phyloP scores from a whole-genome alignment of 1,284 basidiomycete genomes.

The Cutaneotrichosporon cutaneum region DNA sequence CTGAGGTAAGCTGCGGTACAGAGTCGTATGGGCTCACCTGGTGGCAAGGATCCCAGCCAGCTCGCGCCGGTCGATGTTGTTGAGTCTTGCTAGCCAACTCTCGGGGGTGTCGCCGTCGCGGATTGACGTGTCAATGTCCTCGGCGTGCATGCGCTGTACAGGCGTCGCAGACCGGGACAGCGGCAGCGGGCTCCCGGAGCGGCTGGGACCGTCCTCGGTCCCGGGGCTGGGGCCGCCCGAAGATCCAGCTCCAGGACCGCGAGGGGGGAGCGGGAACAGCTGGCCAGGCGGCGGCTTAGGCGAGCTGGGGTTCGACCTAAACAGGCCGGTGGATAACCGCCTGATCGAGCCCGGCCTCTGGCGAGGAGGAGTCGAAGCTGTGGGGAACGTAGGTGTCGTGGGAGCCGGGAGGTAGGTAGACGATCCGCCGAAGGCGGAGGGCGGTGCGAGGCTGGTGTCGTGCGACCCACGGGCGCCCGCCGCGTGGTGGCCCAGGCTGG shows the following conservation, averaged over 20 bases:
- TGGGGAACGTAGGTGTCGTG: conserved; percentile 15
- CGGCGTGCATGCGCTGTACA: neutral
- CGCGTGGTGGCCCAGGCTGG: neutral
- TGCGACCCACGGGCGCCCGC: neutral
- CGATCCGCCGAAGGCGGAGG: conserved; percentile 4
- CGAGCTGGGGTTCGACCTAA: conserved; percentile 34
- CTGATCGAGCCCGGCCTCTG: conserved; percentile 39
- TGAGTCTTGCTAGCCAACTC: conserved; percentile 65
- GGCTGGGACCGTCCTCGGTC: neutral
- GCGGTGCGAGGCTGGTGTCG: neutral
- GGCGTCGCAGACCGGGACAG: neutral
- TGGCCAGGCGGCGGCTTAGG: conserved; percentile 28
- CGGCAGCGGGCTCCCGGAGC: conserved; percentile 3
- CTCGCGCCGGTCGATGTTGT: conserved; percentile 69
- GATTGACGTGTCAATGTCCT: conserved; percentile 8
- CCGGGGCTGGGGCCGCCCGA: neutral
- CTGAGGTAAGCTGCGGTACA: conserved; percentile 53
- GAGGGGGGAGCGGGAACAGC: conserved; percentile 42
- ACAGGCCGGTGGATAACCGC: conserved; percentile 40
- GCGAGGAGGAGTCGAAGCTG: conserved; percentile 41
- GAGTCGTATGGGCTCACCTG: conserved; percentile 59
- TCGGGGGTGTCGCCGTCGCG: conserved; percentile 51
- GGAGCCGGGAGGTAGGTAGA: conserved; percentile 14
- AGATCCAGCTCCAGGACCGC: neutral
- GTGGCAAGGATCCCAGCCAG: conserved; percentile 73